These are phyloP conservation scores for Beta vulgaris DNA, from an alignment of 148 eudicot species.

Conservation along the genomic window DNA sequence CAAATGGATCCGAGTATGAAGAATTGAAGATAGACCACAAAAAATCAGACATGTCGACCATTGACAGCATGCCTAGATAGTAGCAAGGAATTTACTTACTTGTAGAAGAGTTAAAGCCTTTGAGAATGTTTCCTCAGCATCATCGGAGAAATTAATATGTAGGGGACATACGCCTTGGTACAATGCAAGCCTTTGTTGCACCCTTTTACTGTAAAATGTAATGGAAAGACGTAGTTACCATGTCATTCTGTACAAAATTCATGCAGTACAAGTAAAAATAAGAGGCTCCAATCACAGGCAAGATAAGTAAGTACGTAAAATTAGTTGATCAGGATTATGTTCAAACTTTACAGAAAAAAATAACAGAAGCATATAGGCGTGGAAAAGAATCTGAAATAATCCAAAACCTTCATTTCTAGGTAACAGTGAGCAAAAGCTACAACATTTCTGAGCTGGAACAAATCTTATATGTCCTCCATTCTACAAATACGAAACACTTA, in stretches of 20 bases:
- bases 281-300: too few relatives aligned
- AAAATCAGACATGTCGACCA: neutral
- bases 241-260: neutral
- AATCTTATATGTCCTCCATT: neutral
- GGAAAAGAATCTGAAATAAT: neutral
- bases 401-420: neutral
- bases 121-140: conserved; percentile 79
- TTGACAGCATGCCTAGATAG: neutral
- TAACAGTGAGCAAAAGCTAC: neutral
- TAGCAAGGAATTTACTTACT: conserved; percentile 37
- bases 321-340: neutral
- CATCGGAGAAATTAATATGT: conserved; percentile 66
- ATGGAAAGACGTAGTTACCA: conserved; percentile 5
- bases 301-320: neutral
- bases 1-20: too few relatives aligned
- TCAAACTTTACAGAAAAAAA: neutral
- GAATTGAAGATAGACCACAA: too few relatives aligned
- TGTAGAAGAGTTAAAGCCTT: conserved; percentile 54
- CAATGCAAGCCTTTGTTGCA: conserved; percentile 84
- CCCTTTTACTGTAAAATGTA: conserved; percentile 58
- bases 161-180: conserved; percentile 95
- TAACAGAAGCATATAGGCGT: neutral
- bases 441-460: neutral
- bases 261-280: too few relatives aligned
- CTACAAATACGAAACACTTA: too few relatives aligned